Evolutionary conservation across 805 yeast genomes (phyloP).

Genomic region (Candida glaebosa): DNA sequence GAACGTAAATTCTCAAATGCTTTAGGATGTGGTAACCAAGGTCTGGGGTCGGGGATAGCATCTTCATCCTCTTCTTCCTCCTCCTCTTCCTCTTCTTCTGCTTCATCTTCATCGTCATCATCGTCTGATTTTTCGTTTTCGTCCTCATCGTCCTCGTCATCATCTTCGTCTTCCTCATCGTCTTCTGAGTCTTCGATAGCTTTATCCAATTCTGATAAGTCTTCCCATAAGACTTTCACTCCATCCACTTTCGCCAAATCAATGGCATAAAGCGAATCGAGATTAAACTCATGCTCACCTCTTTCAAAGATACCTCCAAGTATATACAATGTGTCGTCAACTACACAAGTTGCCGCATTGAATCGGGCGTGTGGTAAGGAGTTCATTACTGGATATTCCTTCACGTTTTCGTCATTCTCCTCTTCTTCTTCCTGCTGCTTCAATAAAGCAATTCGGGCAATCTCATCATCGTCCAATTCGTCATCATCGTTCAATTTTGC

Average conservation of each 20-base stretch:
- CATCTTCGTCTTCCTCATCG: constrained; percentile 61
- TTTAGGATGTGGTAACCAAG: constrained; percentile 97
- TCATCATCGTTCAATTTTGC: constrained; percentile 64
- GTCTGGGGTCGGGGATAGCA: constrained; percentile 84
- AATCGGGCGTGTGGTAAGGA: constrained; percentile 85
- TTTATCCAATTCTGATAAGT: constrained; percentile 54
- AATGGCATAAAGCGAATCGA: constrained; percentile 82
- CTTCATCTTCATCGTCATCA: constrained; percentile 50
- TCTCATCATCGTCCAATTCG: constrained; percentile 43
- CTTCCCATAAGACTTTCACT: constrained; percentile 86
- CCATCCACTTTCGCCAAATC: constrained; percentile 89
- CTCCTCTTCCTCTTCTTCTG: constrained; percentile 66
- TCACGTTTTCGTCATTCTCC: constrained; percentile 36
- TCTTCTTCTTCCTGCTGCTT: constrained; percentile 36
- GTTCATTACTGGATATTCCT: constrained; percentile 53
- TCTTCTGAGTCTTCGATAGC: constrained; percentile 61
- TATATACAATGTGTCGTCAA: constrained; percentile 78
- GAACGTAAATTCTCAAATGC: constrained; percentile 82
- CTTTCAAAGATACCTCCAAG: constrained; percentile 90
- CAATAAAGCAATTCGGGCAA: constrained; percentile 33
- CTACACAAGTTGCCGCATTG: constrained; percentile 80
- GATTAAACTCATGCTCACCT: constrained; percentile 79
- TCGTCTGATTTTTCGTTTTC: constrained; percentile 38
- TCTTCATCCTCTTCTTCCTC: constrained; percentile 59
- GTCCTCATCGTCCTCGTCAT: constrained; percentile 59